phyloP scores from a whole-genome alignment of 495 filamentous ascomycete species.

The Talaromyces proteolyticus region DNA sequence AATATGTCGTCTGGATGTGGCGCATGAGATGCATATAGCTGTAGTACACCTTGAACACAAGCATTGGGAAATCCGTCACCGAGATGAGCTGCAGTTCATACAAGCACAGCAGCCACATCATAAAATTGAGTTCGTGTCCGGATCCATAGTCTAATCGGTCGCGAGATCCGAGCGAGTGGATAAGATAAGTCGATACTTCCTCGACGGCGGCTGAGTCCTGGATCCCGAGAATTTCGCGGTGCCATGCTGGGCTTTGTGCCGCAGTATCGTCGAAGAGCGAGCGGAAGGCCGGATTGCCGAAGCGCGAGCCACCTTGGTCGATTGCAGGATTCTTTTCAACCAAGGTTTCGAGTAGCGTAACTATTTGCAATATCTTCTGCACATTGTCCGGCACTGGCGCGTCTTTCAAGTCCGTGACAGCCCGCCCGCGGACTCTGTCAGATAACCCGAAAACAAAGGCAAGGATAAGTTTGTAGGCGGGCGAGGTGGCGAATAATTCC shows the following conservation, averaged over 20 bases:
- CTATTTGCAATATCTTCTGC: conserved; percentile 58
- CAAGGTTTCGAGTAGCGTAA: conserved; percentile 59
- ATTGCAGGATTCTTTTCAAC: conserved; percentile 66
- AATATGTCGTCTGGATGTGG: conserved; percentile 82
- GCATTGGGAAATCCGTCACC: conserved; percentile 55
- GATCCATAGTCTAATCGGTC: conserved; percentile 95
- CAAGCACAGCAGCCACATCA: conserved; percentile 89
- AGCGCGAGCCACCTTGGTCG: conserved; percentile 81
- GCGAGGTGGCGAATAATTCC: conserved; percentile 70
- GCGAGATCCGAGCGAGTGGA: conserved; percentile 77
- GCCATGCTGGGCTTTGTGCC: conserved; percentile 35
- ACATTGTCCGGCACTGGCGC: conserved; percentile 50
- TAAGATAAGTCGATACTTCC: conserved; percentile 75
- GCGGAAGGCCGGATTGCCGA: conserved; percentile 90
- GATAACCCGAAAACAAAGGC: conserved; percentile 83
- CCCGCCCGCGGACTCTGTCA: conserved; percentile 70
- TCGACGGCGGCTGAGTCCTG: conserved; percentile 47
- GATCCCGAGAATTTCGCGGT: conserved; percentile 43
- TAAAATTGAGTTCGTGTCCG: conserved; percentile 93
- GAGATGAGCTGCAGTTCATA: conserved; percentile 69
- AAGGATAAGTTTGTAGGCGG: conserved; percentile 69
- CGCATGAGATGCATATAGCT: conserved; percentile 79
- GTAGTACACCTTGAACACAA: conserved; percentile 73
- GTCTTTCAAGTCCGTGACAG: conserved; percentile 60
- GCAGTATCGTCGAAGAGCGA: conserved; percentile 70